Conservation (phyloP, 129 eudicot genomes). For the Solidago caesia region DNA sequence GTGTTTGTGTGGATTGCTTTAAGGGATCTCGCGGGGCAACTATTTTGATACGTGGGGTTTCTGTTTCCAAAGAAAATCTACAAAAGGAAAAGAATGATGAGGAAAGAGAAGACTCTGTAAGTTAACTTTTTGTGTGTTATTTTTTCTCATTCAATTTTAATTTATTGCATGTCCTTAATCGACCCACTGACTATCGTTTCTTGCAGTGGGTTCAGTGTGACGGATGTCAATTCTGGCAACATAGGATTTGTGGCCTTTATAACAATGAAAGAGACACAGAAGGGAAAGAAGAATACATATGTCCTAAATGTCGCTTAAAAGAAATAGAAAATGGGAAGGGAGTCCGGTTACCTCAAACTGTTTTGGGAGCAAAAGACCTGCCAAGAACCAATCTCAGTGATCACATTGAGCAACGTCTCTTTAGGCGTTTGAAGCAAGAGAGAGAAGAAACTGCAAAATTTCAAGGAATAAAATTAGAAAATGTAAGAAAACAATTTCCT, state of each 20-base stretch:
- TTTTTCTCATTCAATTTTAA: no score
- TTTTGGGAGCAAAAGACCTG: conserved; percentile 36
- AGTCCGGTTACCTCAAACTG: background rate
- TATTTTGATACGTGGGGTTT: conserved; percentile 35
- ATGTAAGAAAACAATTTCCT: conserved; percentile 8
- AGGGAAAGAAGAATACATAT: conserved; percentile 51
- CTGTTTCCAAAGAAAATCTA: conserved; percentile 45
- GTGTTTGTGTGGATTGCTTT: conserved; percentile 52
- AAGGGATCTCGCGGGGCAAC: conserved; percentile 36
- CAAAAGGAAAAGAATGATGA: conserved; percentile 36
- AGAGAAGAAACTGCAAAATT: conserved; percentile 54
- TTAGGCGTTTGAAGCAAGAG: conserved; percentile 53
- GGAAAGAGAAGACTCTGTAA: conserved; percentile 56
- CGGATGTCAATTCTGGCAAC: conserved; percentile 69
- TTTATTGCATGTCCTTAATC: background rate
- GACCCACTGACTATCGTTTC: background rate
- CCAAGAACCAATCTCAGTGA: conserved; percentile 70
- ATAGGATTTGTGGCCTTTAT: conserved; percentile 69
- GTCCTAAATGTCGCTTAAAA: conserved; percentile 62
- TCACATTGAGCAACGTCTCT: conserved; percentile 64
- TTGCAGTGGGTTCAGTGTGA: conserved; percentile 85
- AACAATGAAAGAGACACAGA: conserved; percentile 49
- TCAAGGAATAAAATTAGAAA: conserved; percentile 42
- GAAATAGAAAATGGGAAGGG: conserved; percentile 41
- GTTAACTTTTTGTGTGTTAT: conserved; percentile 6